These are phyloP conservation scores for Mycogone perniciosa DNA, from an alignment of 2,329 filamentous ascomycete species.

Conservation along the genomic window DNA sequence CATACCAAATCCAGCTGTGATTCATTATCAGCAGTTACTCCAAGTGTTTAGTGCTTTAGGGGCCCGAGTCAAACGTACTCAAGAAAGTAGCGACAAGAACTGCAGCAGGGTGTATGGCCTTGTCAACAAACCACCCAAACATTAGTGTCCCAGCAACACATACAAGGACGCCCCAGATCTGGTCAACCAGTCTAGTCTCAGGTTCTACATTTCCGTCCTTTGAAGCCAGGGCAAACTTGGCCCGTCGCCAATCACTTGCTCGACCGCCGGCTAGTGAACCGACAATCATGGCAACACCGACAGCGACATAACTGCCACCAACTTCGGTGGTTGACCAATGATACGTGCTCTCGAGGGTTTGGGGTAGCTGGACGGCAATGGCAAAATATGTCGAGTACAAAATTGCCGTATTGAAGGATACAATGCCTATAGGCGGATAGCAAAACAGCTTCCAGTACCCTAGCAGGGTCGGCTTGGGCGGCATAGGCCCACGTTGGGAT, in stretches of 20 bases:
- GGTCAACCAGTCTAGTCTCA: constrained; percentile 33
- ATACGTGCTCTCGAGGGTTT: constrained; percentile 26
- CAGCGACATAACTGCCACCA: constrained; percentile 31
- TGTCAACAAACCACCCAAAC: constrained; percentile 35
- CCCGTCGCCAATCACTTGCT: constrained; percentile 31
- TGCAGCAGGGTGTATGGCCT: constrained; percentile 23
- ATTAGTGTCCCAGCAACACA: constrained; percentile 31
- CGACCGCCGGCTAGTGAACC: constrained; percentile 33
- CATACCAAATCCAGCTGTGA: constrained; percentile 29
- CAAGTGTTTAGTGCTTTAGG: too few species aligned
- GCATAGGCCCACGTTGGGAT: constrained; percentile 20
- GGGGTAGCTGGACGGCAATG: constrained; percentile 25
- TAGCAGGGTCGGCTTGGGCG: constrained; percentile 23
- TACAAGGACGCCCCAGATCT: constrained; percentile 34
- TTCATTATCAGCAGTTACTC: constrained; percentile 1
- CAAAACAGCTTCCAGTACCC: constrained; percentile 24
- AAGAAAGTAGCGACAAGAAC: constrained; percentile 25
- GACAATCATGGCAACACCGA: constrained; percentile 19
- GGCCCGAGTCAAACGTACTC: constrained; percentile 16
- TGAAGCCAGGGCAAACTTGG: constrained; percentile 12
- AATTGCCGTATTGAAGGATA: constrained; percentile 28
- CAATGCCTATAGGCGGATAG: constrained; percentile 28
- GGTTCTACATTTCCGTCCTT: constrained; percentile 22
- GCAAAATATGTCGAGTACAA: constrained; percentile 28
- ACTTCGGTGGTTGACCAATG: constrained; percentile 27